Evolutionary conservation across 2,329 filamentous ascomycete genomes (phyloP), one percentile per base, ranked within the genome.

Genomic region (Alternaria sp.): DNA sequence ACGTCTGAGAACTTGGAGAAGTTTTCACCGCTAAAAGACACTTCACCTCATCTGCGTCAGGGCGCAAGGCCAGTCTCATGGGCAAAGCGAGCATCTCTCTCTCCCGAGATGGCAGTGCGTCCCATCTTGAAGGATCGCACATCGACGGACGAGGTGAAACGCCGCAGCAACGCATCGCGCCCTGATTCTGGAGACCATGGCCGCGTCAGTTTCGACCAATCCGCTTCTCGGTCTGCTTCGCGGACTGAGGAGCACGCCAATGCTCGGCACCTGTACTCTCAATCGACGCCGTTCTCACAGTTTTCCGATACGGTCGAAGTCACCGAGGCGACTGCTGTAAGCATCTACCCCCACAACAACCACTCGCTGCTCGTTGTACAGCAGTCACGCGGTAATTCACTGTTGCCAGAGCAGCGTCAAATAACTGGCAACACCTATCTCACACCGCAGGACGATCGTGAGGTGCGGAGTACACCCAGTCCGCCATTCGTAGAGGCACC

Each of bases 311-410:
- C 85, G 1, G 85, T 86, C 11, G 88, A 90, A 75, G 83, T 90
- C 56, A 86, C 83, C 62, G 87, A 90, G 73, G 88, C 88, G 10
- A 88, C 83, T 45, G 87, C 86, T 11, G 83, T 90, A 13, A 86
- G 83, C 62, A 84, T 89, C 32, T 89, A 85, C 65, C 84, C 88
- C 3, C 88, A 90, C 76, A 88, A 88, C 75, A 90, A 90, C 67
- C 80, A 87, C 46, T 89, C 87, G 7, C 77, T 90, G 6, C 79
- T 90, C n/a, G 77, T 90, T n/a, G 85, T 90, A n/a, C 85, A 90
- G 68, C 85, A 87, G 15, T 73, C 79, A 7, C 74, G 77, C 4
- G 67, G 69, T 12, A 77, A 70, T 36, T 71, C 73, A 0, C 66
- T 75, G 57, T 54, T 73, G 23, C 62, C 66, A 8, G 71, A 71